phyloP scores from a whole-genome alignment of 225 moss, liverwort and hornwort species.

The Bryoerythrophyllum caledonicum region DNA sequence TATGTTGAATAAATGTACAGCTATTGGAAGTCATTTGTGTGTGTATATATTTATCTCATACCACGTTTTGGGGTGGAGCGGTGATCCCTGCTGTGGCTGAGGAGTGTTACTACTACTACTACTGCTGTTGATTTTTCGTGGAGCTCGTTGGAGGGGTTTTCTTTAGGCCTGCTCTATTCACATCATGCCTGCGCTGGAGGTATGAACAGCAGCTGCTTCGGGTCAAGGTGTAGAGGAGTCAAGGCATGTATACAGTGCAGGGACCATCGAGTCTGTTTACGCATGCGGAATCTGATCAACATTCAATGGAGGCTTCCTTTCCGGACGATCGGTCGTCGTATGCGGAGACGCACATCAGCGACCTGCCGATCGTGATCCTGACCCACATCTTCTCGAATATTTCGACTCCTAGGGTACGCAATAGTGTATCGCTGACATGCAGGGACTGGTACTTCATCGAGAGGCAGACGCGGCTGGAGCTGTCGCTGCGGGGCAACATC shows the following conservation, averaged over 20 bases:
- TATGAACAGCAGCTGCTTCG: constrained; percentile 6
- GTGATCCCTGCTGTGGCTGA: background rate
- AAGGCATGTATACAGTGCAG: constrained; percentile 10
- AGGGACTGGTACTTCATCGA: constrained; percentile 86
- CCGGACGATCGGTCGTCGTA: background rate
- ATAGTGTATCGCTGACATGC: constrained; percentile 66
- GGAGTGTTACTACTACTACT: background rate
- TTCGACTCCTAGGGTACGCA: constrained; percentile 60
- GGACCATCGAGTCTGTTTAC: constrained; percentile 2
- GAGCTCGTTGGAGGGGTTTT: constrained; percentile 19
- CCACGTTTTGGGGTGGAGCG: background rate
- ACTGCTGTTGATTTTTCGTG: background rate
- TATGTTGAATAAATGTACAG: constrained; percentile 31
- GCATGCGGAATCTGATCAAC: background rate
- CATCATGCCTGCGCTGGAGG: constrained; percentile 16
- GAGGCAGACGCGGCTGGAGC: constrained; percentile 66
- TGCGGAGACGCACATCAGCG: constrained; percentile 56
- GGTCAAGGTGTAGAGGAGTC: background rate
- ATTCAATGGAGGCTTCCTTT: constrained; percentile 25
- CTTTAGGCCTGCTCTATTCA: constrained; percentile 14
- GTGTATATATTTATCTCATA: background rate
- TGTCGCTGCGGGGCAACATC: constrained; percentile 84
- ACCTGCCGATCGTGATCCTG: constrained; percentile 75
- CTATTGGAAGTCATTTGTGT: background rate
- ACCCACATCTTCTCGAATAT: constrained; percentile 58